Base-by-base conservation (phyloP, 495 filamentous ascomycete genomes). In the Penicillium tannophilum region DNA sequence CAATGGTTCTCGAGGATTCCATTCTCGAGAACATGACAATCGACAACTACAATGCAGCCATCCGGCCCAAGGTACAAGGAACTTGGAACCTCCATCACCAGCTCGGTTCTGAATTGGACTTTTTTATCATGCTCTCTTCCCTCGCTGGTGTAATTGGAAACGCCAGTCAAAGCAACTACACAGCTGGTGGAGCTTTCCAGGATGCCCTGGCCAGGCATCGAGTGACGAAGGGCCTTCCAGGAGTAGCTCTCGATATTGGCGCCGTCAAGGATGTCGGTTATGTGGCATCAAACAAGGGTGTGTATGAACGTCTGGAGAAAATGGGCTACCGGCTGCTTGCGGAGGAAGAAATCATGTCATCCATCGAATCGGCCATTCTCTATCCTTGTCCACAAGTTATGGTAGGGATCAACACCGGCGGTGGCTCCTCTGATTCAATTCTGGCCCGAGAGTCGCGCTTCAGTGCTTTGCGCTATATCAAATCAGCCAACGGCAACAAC, bases 11-110 rank as follows among this genome's bases (percentile, higher is more conserved):
- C 41, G 41, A 58, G 55, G 76, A 80, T 47, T 57, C 56, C 0
- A 36, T 71, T 0, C 60, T 78, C 43, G 68, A 79, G 10, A 72
- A 76, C n/a, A 82, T 81, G 79, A 67, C 68, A 0, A 49, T 64
- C n/a, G 63, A 68, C 0, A 65, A 77, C 36, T 77, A 72, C 64
- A 62, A 60, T 1, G 62, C 60, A 0, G 68, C 69, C 2, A 82
- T 31, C 30, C 30, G 30, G 30, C 30, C 30, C 8, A 4, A 31
- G 63, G 72, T 76, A 1, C 53, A 71, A 4, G 80, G 79, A 1
- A 70, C 74, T 1, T 75, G 68, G 70, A 79, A 85, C 67, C 77
- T 87, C 50, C 84, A 87, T 63, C 69, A 80, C 33, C 62, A 70
- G 2, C 30, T 31, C 30, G 30, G 30, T 8, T 31, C 73, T 3